These are phyloP conservation scores for Gnetum montanum DNA, from an alignment of 75 land plant species.

Conservation along the genomic window DNA sequence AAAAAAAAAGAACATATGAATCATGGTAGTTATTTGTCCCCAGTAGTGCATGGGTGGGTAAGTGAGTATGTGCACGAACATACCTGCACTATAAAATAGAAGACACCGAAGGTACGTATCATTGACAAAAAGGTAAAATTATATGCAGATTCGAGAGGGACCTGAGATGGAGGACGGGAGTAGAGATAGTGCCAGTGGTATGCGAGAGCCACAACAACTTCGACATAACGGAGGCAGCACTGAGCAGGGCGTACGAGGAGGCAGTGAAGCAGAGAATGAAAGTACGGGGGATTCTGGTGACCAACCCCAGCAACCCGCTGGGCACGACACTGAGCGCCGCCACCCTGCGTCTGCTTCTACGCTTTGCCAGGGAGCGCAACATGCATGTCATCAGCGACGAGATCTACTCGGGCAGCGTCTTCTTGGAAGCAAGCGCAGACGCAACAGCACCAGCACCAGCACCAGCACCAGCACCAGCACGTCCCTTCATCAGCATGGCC, in stretches of 20 bases:
- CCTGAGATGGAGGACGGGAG: constrained; percentile 35
- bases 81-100: background rate
- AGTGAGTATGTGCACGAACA: background rate
- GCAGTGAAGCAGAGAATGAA: constrained; percentile 20
- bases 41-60: too few relatives aligned
- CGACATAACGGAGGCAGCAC: constrained; percentile 31
- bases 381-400: constrained; percentile 58
- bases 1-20: too few relatives aligned
- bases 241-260: constrained; percentile 40
- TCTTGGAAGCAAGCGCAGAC: too few relatives aligned
- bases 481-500: constrained; percentile 30
- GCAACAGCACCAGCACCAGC: constrained; percentile 1
- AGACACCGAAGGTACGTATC: background rate
- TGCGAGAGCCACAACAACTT: constrained; percentile 29
- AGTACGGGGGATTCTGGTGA: constrained; percentile 35
- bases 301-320: constrained; percentile 50
- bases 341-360: constrained; percentile 16
- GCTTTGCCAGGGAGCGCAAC: constrained; percentile 27
- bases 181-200: constrained; percentile 33
- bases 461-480: too few relatives aligned
- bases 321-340: constrained; percentile 19
- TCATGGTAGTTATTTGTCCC: too few relatives aligned
- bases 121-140: background rate
- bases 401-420: constrained; percentile 49
- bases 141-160: constrained; percentile 47